These are phyloP conservation scores for Epichloe scottii DNA, from an alignment of 2,329 filamentous ascomycete species.

Conservation along the genomic window DNA sequence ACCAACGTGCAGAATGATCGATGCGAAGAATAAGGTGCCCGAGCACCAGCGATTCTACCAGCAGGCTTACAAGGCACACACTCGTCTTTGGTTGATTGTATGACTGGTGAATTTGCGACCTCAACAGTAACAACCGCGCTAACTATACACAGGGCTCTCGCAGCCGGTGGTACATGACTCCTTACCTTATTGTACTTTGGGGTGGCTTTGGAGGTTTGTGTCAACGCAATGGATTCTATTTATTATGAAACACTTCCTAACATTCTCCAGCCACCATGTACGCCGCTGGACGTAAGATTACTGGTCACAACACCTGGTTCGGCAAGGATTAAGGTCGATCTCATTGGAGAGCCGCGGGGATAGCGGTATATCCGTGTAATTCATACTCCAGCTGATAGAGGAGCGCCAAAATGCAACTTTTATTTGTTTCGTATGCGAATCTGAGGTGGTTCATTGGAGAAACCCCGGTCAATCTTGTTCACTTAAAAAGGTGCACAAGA, in stretches of 20 bases:
- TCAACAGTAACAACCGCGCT: neutral
- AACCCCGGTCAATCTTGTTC: neutral
- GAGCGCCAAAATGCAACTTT: neutral
- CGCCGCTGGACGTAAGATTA: conserved; percentile 59
- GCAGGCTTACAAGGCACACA: conserved; percentile 53
- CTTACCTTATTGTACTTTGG: conserved; percentile 55
- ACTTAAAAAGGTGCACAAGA: too few relatives aligned
- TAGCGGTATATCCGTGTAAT: neutral
- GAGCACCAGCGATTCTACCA: conserved; percentile 66
- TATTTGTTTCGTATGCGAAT: neutral
- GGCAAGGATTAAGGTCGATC: conserved; percentile 33
- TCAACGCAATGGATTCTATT: neutral
- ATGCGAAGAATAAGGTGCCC: conserved; percentile 67
- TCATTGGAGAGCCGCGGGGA: neutral
- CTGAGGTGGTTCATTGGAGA: neutral
- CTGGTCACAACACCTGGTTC: conserved; percentile 73
- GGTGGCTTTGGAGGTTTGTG: conserved; percentile 49
- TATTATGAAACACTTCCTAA: neutral
- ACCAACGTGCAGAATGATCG: conserved; percentile 38
- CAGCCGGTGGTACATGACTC: conserved; percentile 52
- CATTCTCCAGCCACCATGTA: conserved; percentile 44
- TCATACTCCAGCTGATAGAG: neutral
- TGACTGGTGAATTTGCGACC: conserved; percentile 19
- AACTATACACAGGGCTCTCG: conserved; percentile 42
- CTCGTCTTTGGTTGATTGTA: conserved; percentile 70